These are phyloP conservation scores for Capsicum rhomboideum DNA, from an alignment of 257 asterid genomes.

Conservation along the genomic window DNA sequence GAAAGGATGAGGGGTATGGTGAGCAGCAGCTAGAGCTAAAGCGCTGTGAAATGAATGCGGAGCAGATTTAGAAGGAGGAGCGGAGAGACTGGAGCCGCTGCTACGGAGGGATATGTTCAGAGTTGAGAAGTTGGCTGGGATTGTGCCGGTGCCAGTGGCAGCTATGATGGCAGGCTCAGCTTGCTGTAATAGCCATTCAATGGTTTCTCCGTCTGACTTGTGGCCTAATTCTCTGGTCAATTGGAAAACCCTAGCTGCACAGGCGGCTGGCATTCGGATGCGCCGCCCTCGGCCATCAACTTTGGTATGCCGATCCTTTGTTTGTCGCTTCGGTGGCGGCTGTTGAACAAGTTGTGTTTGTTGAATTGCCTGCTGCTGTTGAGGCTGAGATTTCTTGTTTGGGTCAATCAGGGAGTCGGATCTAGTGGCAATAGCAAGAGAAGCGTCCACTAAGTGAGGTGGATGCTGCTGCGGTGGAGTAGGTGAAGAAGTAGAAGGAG, in stretches of 20 bases:
- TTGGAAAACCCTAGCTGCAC: conserved; percentile 82
- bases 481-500: conserved; percentile 21
- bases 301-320: conserved; percentile 82
- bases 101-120: conserved; percentile 60
- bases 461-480: conserved; percentile 11
- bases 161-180: conserved; percentile 80
- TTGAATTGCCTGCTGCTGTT: conserved; percentile 11
- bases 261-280: conserved; percentile 78
- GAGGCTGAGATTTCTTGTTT: conserved; percentile 15
- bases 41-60: conserved; percentile 58
- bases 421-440: conserved; percentile 53
- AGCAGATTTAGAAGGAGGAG: conserved; percentile 60
- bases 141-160: conserved; percentile 80
- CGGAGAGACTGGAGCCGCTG: conserved; percentile 57
- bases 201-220: conserved; percentile 73
- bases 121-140: conserved; percentile 62
- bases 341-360: not conserved
- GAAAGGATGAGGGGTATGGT: conserved; percentile 18
- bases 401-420: conserved; percentile 35
- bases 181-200: conserved; percentile 72
- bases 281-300: conserved; percentile 86
- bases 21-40: conserved; percentile 36
- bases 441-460: conserved; percentile 38
- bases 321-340: conserved; percentile 34
- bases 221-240: conserved; percentile 62